phyloP scores from a whole-genome alignment of 2,329 filamentous ascomycete species.

The Fusarium temperatum region DNA sequence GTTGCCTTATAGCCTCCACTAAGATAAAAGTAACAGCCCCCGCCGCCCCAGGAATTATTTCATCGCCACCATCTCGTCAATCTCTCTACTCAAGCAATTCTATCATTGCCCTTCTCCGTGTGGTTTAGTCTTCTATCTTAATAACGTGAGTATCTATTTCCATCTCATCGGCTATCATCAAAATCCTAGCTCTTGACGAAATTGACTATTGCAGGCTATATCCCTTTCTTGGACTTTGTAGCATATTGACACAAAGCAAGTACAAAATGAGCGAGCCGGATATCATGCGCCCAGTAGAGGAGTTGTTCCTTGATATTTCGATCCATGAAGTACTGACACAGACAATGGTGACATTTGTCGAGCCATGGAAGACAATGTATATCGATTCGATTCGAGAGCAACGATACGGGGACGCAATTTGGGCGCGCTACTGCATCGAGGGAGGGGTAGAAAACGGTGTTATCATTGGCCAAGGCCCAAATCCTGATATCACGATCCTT shows the following conservation, averaged over 20 bases:
- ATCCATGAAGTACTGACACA: background rate
- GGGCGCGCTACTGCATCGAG: background rate
- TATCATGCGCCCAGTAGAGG: background rate
- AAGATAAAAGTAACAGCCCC: background rate
- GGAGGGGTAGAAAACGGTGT: background rate
- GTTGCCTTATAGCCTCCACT: background rate
- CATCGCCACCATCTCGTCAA: background rate
- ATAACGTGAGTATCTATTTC: background rate
- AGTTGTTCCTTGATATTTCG: background rate
- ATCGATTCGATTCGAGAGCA: background rate
- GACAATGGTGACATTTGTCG: background rate
- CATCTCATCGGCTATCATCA: background rate
- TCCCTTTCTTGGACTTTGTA: accelerated
- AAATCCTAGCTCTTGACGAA: too few species aligned
- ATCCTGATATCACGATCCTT: background rate
- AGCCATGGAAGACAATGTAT: background rate
- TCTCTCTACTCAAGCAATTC: background rate
- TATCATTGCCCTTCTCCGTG: background rate
- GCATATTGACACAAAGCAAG: background rate
- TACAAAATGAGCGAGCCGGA: background rate
- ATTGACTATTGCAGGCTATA: background rate
- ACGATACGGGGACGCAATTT: background rate
- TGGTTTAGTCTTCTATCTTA: background rate
- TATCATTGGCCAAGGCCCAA: background rate
- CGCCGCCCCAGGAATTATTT: background rate